Conservation (phyloP, 2,329 filamentous ascomycete species). For the Arthrobotrys sphaeroides region DNA sequence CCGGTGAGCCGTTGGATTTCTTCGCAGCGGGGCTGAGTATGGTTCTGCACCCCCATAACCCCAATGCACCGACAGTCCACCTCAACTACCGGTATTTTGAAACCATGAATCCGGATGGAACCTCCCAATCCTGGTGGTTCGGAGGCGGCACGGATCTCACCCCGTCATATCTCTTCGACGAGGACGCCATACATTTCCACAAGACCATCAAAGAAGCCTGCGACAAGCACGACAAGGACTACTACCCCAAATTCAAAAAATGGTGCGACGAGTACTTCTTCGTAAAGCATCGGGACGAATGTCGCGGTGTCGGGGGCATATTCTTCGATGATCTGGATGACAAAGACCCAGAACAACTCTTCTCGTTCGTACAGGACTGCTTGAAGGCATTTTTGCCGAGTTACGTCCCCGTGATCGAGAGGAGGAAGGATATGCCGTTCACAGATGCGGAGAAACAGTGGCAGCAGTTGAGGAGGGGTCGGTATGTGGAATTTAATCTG, state of each 20-base stretch:
- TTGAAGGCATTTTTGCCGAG: conserved; percentile 87
- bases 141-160: conserved; percentile 95
- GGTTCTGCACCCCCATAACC: conserved; percentile 91
- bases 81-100: conserved; percentile 99
- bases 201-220: conserved; percentile 89
- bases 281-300: conserved; percentile 88
- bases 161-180: conserved; percentile 92
- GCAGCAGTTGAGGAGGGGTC: conserved; percentile 93
- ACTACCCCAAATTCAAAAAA: conserved; percentile 94
- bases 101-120: conserved; percentile 84
- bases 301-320: conserved; percentile 89
- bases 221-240: conserved; percentile 89
- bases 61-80: conserved; percentile 96
- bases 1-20: conserved; percentile 86
- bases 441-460: conserved; percentile 88
- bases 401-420: conserved; percentile 88
- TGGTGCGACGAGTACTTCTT: conserved; percentile 99
- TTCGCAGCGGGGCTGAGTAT: conserved; percentile 93
- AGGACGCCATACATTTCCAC: conserved; percentile 97
- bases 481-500: conserved; percentile 98
- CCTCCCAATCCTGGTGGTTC: conserved; percentile 94
- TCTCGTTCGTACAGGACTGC: conserved; percentile 86
- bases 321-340: conserved; percentile 98
- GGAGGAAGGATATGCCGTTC: conserved; percentile 89
- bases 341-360: conserved; percentile 84